phyloP scores from a whole-genome alignment of 768 basidiomycete species.

The Mycena maculata region DNA sequence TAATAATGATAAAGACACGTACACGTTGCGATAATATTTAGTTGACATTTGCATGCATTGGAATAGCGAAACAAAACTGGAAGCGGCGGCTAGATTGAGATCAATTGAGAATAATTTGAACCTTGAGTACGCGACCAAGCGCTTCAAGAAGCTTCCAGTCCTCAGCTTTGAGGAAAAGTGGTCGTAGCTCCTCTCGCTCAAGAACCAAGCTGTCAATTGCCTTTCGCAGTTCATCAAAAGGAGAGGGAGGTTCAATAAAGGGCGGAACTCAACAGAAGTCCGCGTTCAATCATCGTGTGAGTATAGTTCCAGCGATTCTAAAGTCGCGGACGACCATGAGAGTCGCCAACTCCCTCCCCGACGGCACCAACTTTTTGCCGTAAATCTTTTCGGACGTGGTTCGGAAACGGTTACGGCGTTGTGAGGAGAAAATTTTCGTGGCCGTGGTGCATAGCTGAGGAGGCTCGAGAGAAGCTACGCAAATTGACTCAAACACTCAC shows the following conservation, averaged over 20 bases:
- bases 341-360: not conserved
- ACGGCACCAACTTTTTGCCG: not conserved
- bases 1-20: not conserved
- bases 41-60: not conserved
- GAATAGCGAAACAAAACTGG: slow-evolving; percentile 4
- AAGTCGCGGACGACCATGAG: slow-evolving; percentile 10
- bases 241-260: not conserved
- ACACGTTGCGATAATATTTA: slow-evolving; percentile 1
- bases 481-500: not conserved
- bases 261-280: not conserved
- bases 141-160: not conserved
- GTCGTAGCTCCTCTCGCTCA: slow-evolving; percentile 10
- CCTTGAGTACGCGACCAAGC: not conserved
- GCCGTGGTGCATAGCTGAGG: not conserved
- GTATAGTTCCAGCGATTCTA: slow-evolving; percentile 16
- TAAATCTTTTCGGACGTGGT: not conserved
- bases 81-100: not conserved
- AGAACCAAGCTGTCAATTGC: slow-evolving; percentile 12
- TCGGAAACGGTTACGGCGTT: slow-evolving; percentile 17
- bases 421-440: not conserved
- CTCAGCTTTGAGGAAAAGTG: not conserved
- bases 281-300: slow-evolving; percentile 8
- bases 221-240: not conserved
- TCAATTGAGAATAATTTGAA: not conserved
- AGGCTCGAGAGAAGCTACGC: not conserved